phyloP scores from a whole-genome alignment of 306 rosid species.

The Morella rubra region DNA sequence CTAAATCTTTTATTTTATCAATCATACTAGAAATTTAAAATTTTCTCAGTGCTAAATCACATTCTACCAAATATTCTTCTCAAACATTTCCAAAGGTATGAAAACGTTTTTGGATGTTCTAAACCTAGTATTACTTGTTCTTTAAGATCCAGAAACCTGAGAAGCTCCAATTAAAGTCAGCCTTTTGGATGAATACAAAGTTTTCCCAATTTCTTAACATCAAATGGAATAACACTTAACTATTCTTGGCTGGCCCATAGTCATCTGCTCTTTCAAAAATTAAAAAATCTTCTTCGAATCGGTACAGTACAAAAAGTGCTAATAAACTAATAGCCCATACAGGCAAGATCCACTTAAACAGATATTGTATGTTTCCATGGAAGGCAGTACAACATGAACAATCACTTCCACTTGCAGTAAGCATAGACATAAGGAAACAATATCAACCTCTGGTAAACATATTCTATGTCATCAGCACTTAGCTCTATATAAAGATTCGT shows the following conservation, averaged over 20 bases:
- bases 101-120: background rate
- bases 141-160: background rate
- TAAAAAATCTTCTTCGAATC: background rate
- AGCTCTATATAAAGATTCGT: constrained; percentile 83
- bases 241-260: background rate
- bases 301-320: background rate
- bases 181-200: background rate
- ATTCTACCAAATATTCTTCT: background rate
- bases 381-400: background rate
- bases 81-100: background rate
- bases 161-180: background rate
- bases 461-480: constrained; percentile 88
- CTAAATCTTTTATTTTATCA: background rate
- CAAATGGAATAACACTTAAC: background rate
- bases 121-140: background rate
- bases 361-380: background rate
- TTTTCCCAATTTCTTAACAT: too few species aligned
- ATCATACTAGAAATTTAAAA: background rate
- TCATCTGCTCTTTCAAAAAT: background rate
- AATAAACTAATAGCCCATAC: background rate
- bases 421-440: background rate
- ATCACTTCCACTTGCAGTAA: background rate
- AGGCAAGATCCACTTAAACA: background rate
- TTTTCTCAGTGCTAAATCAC: background rate
- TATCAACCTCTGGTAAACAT: constrained; percentile 84